Conservation (phyloP, 2,329 filamentous ascomycete genomes). For the Aschersonia sp. region DNA sequence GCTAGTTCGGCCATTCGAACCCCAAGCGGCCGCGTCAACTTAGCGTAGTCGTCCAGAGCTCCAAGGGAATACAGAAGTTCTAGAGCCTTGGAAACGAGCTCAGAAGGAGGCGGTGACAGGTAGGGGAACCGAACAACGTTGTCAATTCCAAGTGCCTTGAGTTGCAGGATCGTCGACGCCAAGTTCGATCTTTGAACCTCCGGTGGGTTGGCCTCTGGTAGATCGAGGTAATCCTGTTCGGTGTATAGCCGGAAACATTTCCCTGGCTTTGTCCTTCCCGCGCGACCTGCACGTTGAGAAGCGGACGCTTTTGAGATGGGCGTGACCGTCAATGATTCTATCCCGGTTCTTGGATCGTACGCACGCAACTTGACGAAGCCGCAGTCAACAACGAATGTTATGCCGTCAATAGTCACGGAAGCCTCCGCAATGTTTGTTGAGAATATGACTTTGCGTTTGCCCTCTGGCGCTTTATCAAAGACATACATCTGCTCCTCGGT, state of each 20-base stretch:
- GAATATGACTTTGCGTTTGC: slow-evolving; percentile 81
- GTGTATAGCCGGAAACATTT: slow-evolving; percentile 94
- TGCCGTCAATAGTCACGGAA: slow-evolving; percentile 84
- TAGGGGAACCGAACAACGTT: slow-evolving; percentile 89
- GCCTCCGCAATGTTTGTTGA: slow-evolving; percentile 95
- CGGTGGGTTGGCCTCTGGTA: slow-evolving; percentile 64
- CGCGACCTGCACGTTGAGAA: slow-evolving; percentile 79
- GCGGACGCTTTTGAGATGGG: slow-evolving; percentile 83
- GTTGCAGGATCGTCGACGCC: slow-evolving; percentile 73
- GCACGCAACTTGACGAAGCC: slow-evolving; percentile 84
- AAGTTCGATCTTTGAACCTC: slow-evolving; percentile 90
- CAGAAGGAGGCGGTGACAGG: slow-evolving; percentile 69
- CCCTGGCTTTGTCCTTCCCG: slow-evolving; percentile 75
- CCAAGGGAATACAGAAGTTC: slow-evolving; percentile 80
- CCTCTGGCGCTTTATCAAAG: slow-evolving; percentile 69
- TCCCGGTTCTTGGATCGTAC: slow-evolving; percentile 72
- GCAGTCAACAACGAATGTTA: slow-evolving; percentile 80
- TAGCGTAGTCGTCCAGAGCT: slow-evolving; percentile 78
- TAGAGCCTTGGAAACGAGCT: slow-evolving; percentile 72
- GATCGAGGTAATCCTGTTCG: slow-evolving; percentile 48
- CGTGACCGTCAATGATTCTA: slow-evolving; percentile 73
- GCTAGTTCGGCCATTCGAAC: slow-evolving; percentile 84
- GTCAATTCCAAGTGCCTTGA: slow-evolving; percentile 90
- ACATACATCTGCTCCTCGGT: slow-evolving; percentile 92
- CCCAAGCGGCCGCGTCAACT: slow-evolving; percentile 79